phyloP scores from a whole-genome alignment of 148 eudicot genomes.

The Polygonum maritimum region DNA sequence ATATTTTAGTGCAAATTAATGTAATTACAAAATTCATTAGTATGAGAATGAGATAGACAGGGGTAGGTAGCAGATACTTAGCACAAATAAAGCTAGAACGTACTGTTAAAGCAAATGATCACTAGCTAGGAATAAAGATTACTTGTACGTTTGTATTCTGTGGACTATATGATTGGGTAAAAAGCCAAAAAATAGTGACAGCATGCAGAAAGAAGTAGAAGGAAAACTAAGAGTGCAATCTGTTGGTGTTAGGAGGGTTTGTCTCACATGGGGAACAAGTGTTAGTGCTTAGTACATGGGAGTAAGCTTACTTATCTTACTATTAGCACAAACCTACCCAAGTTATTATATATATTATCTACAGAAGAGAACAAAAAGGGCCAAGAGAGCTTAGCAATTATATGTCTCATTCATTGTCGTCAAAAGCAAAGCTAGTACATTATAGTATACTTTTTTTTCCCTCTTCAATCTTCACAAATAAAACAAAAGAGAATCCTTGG shows the following conservation, averaged over 20 bases:
- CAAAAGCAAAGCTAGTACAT: background rate
- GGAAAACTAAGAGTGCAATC: background rate
- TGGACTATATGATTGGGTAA: background rate
- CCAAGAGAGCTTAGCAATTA: constrained; percentile 4
- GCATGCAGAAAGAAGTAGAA: background rate
- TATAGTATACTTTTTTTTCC: background rate
- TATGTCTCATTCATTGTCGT: constrained; percentile 15
- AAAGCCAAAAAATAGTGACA: background rate
- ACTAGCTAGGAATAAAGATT: background rate
- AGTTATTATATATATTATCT: constrained; percentile 21
- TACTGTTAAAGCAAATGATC: background rate
- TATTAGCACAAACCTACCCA: background rate
- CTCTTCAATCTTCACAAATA: background rate
- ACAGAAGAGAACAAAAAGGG: background rate
- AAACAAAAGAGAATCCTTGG: background rate
- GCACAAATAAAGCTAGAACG: background rate
- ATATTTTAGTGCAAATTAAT: background rate
- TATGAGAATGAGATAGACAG: background rate
- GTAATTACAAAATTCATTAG: too few species aligned
- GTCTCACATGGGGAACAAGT: constrained; percentile 29
- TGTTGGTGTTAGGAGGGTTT: background rate
- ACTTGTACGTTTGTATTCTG: background rate
- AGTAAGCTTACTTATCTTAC: background rate
- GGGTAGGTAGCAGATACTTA: background rate
- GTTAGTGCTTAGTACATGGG: constrained; percentile 46